Evolutionary conservation across 1,284 basidiomycete species (phyloP).

Genomic region (Cryptococcus sp.): DNA sequence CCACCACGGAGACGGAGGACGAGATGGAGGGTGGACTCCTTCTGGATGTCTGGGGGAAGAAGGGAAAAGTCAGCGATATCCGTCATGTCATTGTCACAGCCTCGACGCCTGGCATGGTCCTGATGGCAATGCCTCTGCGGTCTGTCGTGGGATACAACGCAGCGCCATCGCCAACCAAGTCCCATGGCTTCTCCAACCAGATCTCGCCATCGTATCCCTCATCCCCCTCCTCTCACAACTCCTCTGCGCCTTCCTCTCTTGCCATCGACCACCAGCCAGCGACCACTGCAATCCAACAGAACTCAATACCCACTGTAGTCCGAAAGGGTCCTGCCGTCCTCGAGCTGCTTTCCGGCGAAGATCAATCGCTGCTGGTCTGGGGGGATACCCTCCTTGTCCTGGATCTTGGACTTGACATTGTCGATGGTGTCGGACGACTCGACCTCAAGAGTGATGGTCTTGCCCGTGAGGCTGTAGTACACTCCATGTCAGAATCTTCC

Average conservation of each 20-base stretch:
- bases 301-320: slow-evolving; percentile 68
- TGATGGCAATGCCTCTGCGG: neutral
- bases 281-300: neutral
- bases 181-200: neutral
- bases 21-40: slow-evolving; percentile 96
- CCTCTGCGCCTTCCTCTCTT: neutral
- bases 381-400: slow-evolving; percentile 71
- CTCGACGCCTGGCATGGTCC: neutral
- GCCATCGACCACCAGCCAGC: neutral
- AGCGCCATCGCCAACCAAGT: slow-evolving; percentile 4
- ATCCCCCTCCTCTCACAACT: neutral
- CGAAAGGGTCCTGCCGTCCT: slow-evolving; percentile 89
- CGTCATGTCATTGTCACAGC: neutral
- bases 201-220: neutral
- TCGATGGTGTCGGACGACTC: slow-evolving; percentile 64
- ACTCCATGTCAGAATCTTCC: slow-evolving; percentile 1
- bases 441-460: slow-evolving; percentile 63
- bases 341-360: slow-evolving; percentile 94
- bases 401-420: slow-evolving; percentile 63
- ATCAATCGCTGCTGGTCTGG: slow-evolving; percentile 93
- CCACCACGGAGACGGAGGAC: slow-evolving; percentile 98
- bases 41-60: slow-evolving; percentile 77
- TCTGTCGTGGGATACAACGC: neutral
- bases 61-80: slow-evolving; percentile 11
- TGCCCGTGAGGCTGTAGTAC: slow-evolving; percentile 60